Conservation (phyloP, 805 yeast genomes). For the Cyberlindnera veronae region DNA sequence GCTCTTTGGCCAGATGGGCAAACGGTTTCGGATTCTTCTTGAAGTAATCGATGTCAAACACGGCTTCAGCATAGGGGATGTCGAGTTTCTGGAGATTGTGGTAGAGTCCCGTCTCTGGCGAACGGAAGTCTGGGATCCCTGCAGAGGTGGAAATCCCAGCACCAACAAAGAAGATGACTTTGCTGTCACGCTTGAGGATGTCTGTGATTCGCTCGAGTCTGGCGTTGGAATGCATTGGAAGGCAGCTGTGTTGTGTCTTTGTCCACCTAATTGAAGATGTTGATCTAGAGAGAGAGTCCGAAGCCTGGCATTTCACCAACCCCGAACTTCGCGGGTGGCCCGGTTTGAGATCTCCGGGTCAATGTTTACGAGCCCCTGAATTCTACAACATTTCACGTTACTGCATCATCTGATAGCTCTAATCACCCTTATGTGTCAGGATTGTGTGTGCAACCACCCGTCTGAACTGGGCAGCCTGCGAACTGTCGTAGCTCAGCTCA, state of each 20-base stretch:
- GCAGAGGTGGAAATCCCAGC: conserved; percentile 94
- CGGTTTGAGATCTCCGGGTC: too few species aligned
- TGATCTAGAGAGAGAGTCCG: too few species aligned
- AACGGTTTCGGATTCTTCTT: conserved; percentile 76
- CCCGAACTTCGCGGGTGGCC: too few species aligned
- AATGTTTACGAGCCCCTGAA: too few species aligned
- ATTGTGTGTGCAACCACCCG: conserved; percentile 35
- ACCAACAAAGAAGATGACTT: conserved; percentile 71
- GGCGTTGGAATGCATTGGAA: neutral
- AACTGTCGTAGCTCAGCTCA: conserved; percentile 53
- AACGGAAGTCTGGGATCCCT: conserved; percentile 93
- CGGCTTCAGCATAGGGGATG: conserved; percentile 93
- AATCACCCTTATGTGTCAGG: too few species aligned
- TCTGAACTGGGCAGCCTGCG: conserved; percentile 67
- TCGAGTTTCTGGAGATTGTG: conserved; percentile 70
- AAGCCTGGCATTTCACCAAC: too few species aligned
- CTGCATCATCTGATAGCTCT: too few species aligned
- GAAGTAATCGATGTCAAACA: conserved; percentile 85
- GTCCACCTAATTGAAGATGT: too few species aligned
- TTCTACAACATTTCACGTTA: too few species aligned
- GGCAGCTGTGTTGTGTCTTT: too few species aligned
- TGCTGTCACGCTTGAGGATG: conserved; percentile 18
- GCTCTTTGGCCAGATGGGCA: conserved; percentile 75
- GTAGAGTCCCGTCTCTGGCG: conserved; percentile 87
- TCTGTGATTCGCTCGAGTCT: conserved; percentile 8